phyloP scores from a whole-genome alignment of 1,284 basidiomycete genomes.

The Porphyrellus sp. region DNA sequence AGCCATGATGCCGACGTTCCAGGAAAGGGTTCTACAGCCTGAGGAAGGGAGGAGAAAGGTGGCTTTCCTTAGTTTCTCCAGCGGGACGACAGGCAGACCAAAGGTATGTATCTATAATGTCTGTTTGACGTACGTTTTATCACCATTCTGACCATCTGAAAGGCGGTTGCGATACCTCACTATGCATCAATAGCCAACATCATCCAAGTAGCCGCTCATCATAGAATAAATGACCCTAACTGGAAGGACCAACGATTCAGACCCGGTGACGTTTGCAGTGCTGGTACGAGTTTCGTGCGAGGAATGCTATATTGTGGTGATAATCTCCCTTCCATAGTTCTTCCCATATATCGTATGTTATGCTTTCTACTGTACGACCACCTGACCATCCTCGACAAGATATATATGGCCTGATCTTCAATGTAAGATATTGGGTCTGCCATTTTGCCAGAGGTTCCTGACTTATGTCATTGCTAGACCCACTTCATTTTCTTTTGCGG shows the following conservation, averaged over 20 bases:
- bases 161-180: conserved; percentile 73
- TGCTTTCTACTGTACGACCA: neutral
- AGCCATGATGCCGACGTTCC: conserved; percentile 42
- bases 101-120: conserved; percentile 48
- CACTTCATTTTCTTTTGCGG: conserved; percentile 44
- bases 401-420: conserved; percentile 51
- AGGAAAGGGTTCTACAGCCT: conserved; percentile 48
- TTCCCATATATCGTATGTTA: conserved; percentile 39
- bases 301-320: conserved; percentile 1
- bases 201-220: conserved; percentile 56
- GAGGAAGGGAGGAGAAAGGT: conserved; percentile 68
- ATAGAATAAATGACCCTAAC: conserved; percentile 42
- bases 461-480: conserved; percentile 24
- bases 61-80: conserved; percentile 76
- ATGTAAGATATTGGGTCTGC: conserved; percentile 25
- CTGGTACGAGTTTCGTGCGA: conserved; percentile 27
- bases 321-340: conserved; percentile 16
- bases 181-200: conserved; percentile 65
- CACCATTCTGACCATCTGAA: neutral
- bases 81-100: conserved; percentile 80
- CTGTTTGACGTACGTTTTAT: no score
- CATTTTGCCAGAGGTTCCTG: neutral
- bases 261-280: conserved; percentile 43
- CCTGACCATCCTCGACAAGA: conserved; percentile 34
- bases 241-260: conserved; percentile 34